Evolutionary conservation across 2,329 filamentous ascomycete genomes (phyloP).

Genomic region (Talaromyces rugulosus): DNA sequence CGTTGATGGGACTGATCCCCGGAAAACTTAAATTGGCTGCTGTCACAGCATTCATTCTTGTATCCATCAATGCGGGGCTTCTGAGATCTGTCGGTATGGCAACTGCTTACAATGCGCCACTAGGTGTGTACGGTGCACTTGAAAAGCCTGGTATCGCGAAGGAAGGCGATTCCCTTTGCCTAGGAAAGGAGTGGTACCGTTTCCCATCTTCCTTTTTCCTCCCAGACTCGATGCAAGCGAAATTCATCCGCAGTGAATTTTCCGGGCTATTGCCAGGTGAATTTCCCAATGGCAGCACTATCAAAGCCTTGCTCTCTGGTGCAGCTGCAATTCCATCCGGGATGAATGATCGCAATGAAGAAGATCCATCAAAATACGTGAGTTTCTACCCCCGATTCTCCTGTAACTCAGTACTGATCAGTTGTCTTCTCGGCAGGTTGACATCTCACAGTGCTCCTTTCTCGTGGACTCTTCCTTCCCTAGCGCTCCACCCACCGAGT

Average conservation of each 20-base stretch:
- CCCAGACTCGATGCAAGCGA: constrained; percentile 75
- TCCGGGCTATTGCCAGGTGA: constrained; percentile 83
- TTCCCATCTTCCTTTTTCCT: constrained; percentile 93
- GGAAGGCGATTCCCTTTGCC: constrained; percentile 69
- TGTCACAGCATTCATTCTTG: constrained; percentile 58
- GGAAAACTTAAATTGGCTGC: constrained; percentile 66
- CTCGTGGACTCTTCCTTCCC: constrained; percentile 84
- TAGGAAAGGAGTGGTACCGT: constrained; percentile 97
- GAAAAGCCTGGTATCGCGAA: constrained; percentile 50
- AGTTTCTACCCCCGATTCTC: constrained; percentile 23
- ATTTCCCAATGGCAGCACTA: constrained; percentile 69
- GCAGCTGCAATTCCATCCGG: constrained; percentile 76
- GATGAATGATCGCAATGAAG: constrained; percentile 88
- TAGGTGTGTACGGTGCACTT: constrained; percentile 55
- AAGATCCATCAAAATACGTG: constrained; percentile 83
- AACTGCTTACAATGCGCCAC: constrained; percentile 77
- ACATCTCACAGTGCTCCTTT: constrained; percentile 72
- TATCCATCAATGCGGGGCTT: constrained; percentile 63
- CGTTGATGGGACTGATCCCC: constrained; percentile 67
- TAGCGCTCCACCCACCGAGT: constrained; percentile 52
- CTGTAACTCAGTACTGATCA: constrained; percentile 12
- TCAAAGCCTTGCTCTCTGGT: constrained; percentile 73
- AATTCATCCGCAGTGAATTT: constrained; percentile 90
- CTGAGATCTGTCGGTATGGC: constrained; percentile 72
- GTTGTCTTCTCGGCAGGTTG: constrained; percentile 43